Percentiles rank a stretch among this genome's conserved stretches.
Conservation (phyloP, 148 eudicot species). For the Silene conica region DNA sequence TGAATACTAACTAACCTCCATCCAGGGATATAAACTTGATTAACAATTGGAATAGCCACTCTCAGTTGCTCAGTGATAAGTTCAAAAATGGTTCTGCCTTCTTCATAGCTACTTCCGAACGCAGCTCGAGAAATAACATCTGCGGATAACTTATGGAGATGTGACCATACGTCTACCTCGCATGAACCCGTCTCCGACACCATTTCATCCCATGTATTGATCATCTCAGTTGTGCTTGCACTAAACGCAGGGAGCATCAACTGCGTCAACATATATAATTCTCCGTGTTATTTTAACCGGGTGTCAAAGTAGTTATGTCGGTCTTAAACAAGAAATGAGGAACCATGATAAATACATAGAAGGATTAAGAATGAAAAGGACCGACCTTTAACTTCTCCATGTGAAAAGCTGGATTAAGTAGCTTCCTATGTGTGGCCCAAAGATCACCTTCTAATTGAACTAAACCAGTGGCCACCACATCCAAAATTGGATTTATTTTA, state of each 20-base stretch:
- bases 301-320: no score
- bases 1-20: constrained; percentile 35
- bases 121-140: constrained; percentile 37
- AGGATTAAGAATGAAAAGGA: background rate
- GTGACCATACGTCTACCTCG: constrained; percentile 37
- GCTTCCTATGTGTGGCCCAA: constrained; percentile 39
- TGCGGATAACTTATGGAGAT: constrained; percentile 25
- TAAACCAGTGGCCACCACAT: constrained; percentile 23
- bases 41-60: constrained; percentile 5
- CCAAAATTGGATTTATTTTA: constrained; percentile 20
- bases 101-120: constrained; percentile 38
- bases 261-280: constrained; percentile 9
- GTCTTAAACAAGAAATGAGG: no score
- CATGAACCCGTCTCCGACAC: constrained; percentile 13
- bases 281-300: no score
- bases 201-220: constrained; percentile 30
- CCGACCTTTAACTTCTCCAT: constrained; percentile 31
- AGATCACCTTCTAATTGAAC: constrained; percentile 21
- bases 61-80: constrained; percentile 28
- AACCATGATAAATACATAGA: no score
- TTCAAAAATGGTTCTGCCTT: constrained; percentile 27
- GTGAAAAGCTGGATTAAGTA: constrained; percentile 35
- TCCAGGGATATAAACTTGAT: constrained; percentile 30
- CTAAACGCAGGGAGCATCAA: constrained; percentile 29
- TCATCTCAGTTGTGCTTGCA: constrained; percentile 21